A percentile compares a stretch with the other conserved stretches of the same genome.
Evolutionary conservation across 2,329 filamentous ascomycete genomes (phyloP).

Genomic region (Microdochium trichocladiopsis): DNA sequence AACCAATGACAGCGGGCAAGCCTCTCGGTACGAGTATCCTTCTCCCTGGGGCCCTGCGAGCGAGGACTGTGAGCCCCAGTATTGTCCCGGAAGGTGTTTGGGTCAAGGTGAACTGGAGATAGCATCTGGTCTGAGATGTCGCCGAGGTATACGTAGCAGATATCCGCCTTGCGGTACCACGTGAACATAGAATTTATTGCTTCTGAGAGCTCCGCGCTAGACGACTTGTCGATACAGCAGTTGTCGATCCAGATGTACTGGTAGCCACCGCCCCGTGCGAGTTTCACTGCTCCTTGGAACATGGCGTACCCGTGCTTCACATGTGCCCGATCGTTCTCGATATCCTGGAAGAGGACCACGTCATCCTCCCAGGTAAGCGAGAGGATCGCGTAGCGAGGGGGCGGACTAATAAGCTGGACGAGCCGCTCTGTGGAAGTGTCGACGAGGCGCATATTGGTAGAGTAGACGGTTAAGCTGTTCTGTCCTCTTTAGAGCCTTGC

Average conservation of each 20-base stretch:
- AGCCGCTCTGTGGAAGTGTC: background rate
- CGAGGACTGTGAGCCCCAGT: too few species aligned
- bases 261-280: background rate
- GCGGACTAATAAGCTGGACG: background rate
- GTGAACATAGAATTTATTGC: background rate
- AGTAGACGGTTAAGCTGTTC: too few species aligned
- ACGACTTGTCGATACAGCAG: slow-evolving; percentile 1
- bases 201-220: background rate
- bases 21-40: background rate
- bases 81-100: too few species aligned
- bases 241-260: slow-evolving; percentile 3
- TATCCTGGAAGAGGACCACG: background rate
- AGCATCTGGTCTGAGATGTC: background rate
- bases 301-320: background rate
- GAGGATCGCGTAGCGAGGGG: slow-evolving; percentile 1
- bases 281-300: background rate
- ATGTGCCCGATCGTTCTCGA: background rate
- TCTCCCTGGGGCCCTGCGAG: too few species aligned
- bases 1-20: background rate
- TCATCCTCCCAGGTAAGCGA: slow-evolving; percentile 2
- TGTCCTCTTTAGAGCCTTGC: too few species aligned
- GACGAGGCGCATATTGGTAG: background rate
- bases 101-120: too few species aligned
- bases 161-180: background rate
- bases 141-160: background rate